Evolutionary conservation across 345 rosid genomes (phyloP), one percentile per base, ranked within the genome.

Genomic region (Excoecaria cochinchinensis): DNA sequence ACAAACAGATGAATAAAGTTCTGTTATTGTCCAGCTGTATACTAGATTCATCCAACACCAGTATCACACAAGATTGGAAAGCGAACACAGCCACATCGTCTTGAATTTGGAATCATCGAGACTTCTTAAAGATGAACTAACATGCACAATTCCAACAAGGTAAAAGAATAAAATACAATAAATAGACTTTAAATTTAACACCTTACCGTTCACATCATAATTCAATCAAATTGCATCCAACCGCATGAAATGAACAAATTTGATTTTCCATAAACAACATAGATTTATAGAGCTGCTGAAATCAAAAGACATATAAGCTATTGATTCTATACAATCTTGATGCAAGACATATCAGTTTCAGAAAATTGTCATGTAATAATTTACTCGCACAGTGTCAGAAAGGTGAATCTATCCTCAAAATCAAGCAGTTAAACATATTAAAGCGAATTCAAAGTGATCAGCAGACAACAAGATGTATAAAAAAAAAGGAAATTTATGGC

Each of bases 241-340:
- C 15, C 8, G 50, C 76, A 31, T 36, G 76, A 51, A 71, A 71
- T 39, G 52, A 42, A 21, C 22, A 56, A 56, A 39, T n/a, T n/a
- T 22, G 38, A 59, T 1, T 24, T 68, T 25, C 22, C 44, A 25
- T 7, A 69, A 19, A 36, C 25, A 69, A 44, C 24, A 72, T 19
- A 59, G 8, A 44, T 58, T 56, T 11, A 25, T 14, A 14, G 56
- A 58, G 38, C 53, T 50, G 63, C 75, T 22, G 52, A 36, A 57
- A 72, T 44, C 42, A 70, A 70, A 19, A 38, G 39, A 25, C 16
- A 24, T 4, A 59, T 3, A 59, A 52, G 44, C 57, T 24, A 50
- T 38, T 22, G 51, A 10, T 47, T 39, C 10, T 25, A 22, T n/a
- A 17, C 17, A 46, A 67, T 44, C 38, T n/a, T 21, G 11, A 67